These are phyloP conservation scores for Microascus cirrosus DNA, from an alignment of 2,329 filamentous ascomycete genomes.

Conservation along the genomic window DNA sequence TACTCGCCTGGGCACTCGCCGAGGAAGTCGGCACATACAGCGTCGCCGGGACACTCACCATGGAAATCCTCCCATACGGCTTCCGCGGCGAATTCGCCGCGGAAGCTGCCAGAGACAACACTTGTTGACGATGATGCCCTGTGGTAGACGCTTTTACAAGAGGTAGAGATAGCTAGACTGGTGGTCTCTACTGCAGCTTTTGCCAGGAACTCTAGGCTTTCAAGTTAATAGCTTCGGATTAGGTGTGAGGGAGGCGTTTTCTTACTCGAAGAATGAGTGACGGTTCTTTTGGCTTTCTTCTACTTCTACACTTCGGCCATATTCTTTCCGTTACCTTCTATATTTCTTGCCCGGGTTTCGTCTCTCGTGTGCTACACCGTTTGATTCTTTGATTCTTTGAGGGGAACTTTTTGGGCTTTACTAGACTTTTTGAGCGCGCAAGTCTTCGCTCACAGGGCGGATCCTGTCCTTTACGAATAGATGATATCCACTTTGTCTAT, in stretches of 20 bases:
- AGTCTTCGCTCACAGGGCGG: background rate
- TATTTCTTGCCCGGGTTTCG: background rate
- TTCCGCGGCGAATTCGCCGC: background rate
- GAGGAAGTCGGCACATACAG: background rate
- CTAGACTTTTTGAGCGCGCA: background rate
- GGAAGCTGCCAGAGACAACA: slow-evolving; percentile 3
- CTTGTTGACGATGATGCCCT: slow-evolving; percentile 8
- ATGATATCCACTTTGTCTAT: background rate
- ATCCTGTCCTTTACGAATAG: slow-evolving; percentile 4
- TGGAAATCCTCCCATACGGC: background rate
- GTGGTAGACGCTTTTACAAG: slow-evolving; percentile 4
- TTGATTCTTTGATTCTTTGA: background rate
- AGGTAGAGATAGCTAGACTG: too few relatives aligned
- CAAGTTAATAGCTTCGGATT: too few relatives aligned
- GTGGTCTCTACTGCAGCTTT: too few relatives aligned
- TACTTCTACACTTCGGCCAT: background rate
- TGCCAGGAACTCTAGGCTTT: too few relatives aligned
- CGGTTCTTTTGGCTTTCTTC: background rate
- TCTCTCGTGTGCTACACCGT: background rate
- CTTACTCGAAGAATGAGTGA: background rate
- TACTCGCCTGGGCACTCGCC: background rate
- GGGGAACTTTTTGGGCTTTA: background rate
- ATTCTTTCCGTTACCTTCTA: background rate
- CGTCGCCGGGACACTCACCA: background rate
- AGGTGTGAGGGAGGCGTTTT: background rate